phyloP scores from a whole-genome alignment of 169 alveolate species.

The Eimeria acervulina region DNA sequence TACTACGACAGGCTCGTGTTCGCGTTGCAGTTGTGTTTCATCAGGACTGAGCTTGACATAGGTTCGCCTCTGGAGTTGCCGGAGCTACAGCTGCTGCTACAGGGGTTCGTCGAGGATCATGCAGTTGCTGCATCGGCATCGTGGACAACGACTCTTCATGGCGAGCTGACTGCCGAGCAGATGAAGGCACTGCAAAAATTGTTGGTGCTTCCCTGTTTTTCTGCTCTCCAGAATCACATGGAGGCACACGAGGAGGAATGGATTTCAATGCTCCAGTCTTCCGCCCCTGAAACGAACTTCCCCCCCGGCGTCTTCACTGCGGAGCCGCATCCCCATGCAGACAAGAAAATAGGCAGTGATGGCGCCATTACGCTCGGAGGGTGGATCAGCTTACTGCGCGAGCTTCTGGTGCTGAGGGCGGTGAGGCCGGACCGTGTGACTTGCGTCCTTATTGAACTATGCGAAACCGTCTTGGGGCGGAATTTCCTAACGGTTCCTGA shows the following conservation, averaged over 20 bases:
- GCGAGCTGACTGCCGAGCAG: slow-evolving; percentile 85
- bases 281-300: slow-evolving; percentile 72
- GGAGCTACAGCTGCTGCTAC: slow-evolving; percentile 84
- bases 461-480: slow-evolving; percentile 93
- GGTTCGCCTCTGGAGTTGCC: slow-evolving; percentile 74
- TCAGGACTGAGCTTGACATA: slow-evolving; percentile 82
- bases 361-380: slow-evolving; percentile 31
- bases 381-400: slow-evolving; percentile 75
- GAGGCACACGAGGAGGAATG: slow-evolving; percentile 22
- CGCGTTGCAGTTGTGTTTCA: slow-evolving; percentile 84
- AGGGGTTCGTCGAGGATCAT: slow-evolving; percentile 70
- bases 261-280: slow-evolving; percentile 48
- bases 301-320: slow-evolving; percentile 59
- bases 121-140: slow-evolving; percentile 42
- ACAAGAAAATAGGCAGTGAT: slow-evolving; percentile 51
- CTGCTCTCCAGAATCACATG: slow-evolving; percentile 61
- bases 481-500: slow-evolving; percentile 94
- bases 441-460: slow-evolving; percentile 90
- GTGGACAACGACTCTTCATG: slow-evolving; percentile 75
- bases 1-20: slow-evolving; percentile 87
- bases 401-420: slow-evolving; percentile 91
- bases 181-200: slow-evolving; percentile 85
- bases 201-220: slow-evolving; percentile 55
- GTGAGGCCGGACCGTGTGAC: slow-evolving; percentile 97
- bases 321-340: slow-evolving; percentile 9